Percentiles rank a stretch among this genome's conserved stretches.
Conservation (phyloP, 495 filamentous ascomycete species). For the Penicillium malachiteum region DNA sequence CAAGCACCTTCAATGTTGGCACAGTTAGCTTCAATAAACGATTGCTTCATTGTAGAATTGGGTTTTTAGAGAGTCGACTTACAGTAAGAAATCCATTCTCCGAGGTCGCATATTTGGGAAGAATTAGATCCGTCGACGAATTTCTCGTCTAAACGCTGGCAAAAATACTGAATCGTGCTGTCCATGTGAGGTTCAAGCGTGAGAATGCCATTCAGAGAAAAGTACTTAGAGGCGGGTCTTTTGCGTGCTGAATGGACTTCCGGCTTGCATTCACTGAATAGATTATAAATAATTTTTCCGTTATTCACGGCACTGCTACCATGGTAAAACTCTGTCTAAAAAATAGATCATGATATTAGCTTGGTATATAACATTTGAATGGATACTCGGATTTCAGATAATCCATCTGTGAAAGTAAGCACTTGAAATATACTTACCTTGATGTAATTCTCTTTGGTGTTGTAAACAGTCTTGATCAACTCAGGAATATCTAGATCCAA, state of each 20-base stretch:
- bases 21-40: not conserved
- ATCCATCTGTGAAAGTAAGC: too few relatives aligned
- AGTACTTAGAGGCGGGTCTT: slow-evolving; percentile 37
- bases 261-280: slow-evolving; percentile 31
- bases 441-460: slow-evolving; percentile 22
- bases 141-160: slow-evolving; percentile 30
- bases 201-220: slow-evolving; percentile 27
- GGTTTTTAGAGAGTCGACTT: slow-evolving; percentile 6
- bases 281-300: slow-evolving; percentile 34
- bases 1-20: slow-evolving; percentile 36
- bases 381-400: too few relatives aligned
- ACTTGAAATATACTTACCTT: too few relatives aligned
- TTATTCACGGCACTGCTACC: slow-evolving; percentile 33
- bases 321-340: slow-evolving; percentile 40
- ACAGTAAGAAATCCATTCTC: slow-evolving; percentile 34
- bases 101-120: slow-evolving; percentile 25
- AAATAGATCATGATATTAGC: not conserved
- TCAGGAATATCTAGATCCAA: slow-evolving; percentile 28
- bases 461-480: slow-evolving; percentile 27
- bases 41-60: not conserved
- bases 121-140: slow-evolving; percentile 24
- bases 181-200: slow-evolving; percentile 35
- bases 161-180: slow-evolving; percentile 28
- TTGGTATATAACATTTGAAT: not conserved
- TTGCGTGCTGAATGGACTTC: slow-evolving; percentile 30